phyloP scores from a whole-genome alignment of 495 filamentous ascomycete genomes.

The Aspergillus campestris region DNA sequence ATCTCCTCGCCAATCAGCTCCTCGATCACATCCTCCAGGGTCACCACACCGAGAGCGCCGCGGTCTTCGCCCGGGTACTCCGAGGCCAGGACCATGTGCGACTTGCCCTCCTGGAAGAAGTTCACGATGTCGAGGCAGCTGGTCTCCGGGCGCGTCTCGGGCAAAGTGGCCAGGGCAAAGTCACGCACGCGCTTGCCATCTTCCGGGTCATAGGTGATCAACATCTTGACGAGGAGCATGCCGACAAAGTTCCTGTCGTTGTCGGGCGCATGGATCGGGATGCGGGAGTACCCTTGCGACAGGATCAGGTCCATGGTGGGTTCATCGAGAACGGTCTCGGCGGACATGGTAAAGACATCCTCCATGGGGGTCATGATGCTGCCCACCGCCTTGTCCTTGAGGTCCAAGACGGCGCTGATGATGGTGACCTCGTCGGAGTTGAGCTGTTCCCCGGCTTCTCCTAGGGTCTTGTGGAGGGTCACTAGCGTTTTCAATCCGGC shows the following conservation, averaged over 20 bases:
- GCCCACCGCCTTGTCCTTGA: constrained; percentile 92
- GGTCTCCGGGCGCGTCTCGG: constrained; percentile 89
- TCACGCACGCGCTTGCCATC: constrained; percentile 76
- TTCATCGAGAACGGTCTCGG: constrained; percentile 86
- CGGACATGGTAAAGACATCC: constrained; percentile 90
- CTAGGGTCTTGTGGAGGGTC: constrained; percentile 84
- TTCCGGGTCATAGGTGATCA: constrained; percentile 97
- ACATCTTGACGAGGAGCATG: constrained; percentile 95
- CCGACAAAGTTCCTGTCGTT: constrained; percentile 84
- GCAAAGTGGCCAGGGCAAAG: constrained; percentile 86
- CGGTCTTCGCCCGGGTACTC: constrained; percentile 80
- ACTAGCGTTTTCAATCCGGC: constrained; percentile 86
- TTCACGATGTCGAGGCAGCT: constrained; percentile 97
- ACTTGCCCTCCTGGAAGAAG: constrained; percentile 98
- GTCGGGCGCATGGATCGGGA: constrained; percentile 83
- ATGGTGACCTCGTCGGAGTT: constrained; percentile 98
- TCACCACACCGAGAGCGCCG: constrained; percentile 87
- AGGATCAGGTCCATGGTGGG: constrained; percentile 87
- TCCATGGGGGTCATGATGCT: constrained; percentile 98
- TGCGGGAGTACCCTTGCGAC: constrained; percentile 87
- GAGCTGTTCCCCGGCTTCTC: constrained; percentile 76
- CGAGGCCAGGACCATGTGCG: constrained; percentile 96
- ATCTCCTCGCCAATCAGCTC: constrained; percentile 96
- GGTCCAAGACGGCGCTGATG: constrained; percentile 89
- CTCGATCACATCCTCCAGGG: constrained; percentile 95